Percentiles rank a stretch among this genome's conserved stretches.
Evolutionary conservation across 2,329 filamentous ascomycete genomes (phyloP).

Genomic region (Stachybotrys chartarum): DNA sequence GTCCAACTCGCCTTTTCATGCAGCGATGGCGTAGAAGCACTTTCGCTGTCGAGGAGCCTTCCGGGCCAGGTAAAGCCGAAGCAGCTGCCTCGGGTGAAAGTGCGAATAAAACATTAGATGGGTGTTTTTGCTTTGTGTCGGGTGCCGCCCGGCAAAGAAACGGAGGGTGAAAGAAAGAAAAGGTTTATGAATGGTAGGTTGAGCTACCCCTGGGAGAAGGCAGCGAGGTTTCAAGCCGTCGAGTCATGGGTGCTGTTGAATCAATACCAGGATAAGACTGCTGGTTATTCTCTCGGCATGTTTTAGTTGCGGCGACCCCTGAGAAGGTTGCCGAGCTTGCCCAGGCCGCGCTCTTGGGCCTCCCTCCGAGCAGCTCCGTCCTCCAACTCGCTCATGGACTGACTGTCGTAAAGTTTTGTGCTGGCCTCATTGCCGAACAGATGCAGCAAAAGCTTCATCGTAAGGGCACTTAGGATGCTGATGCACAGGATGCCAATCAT

Average conservation of each 20-base stretch:
- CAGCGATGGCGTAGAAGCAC: constrained; percentile 40
- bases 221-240: constrained; percentile 2
- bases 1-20: constrained; percentile 2
- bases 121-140: not conserved
- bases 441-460: constrained; percentile 61
- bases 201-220: constrained; percentile 19
- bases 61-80: not conserved
- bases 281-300: not conserved
- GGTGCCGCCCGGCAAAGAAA: not conserved
- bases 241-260: constrained; percentile 1
- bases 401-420: constrained; percentile 32
- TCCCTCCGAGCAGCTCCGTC: constrained; percentile 57
- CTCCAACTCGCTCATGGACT: constrained; percentile 38
- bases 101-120: not conserved
- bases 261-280: constrained; percentile 1
- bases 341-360: constrained; percentile 49
- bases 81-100: not conserved
- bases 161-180: constrained; percentile 7
- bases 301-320: not conserved
- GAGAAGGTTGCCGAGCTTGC: constrained; percentile 20
- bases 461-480: constrained; percentile 65
- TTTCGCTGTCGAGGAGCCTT: constrained; percentile 31
- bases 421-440: constrained; percentile 47
- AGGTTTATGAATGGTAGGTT: constrained; percentile 25
- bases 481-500: constrained; percentile 80